These are phyloP conservation scores for Acacia concinna DNA, from an alignment of 331 rosid species.

Conservation along the genomic window DNA sequence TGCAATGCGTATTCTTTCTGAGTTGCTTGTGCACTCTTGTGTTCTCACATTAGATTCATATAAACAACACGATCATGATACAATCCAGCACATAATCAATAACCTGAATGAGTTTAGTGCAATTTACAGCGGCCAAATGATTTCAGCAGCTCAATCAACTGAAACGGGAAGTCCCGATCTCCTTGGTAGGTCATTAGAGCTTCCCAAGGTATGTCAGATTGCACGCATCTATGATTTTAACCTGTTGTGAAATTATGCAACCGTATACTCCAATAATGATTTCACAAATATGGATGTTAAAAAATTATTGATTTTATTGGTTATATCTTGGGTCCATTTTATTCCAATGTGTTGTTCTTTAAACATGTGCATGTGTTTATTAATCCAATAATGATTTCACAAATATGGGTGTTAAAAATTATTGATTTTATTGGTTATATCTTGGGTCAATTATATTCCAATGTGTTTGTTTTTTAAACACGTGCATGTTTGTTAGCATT, in stretches of 20 bases:
- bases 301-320: background rate
- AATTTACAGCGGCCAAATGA: constrained; percentile 31
- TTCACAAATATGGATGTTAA: background rate
- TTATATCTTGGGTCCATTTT: background rate
- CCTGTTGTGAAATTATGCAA: background rate
- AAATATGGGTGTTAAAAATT: background rate
- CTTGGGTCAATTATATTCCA: background rate
- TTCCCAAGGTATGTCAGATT: constrained; percentile 49
- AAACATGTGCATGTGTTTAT: constrained; percentile 33
- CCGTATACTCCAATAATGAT: background rate
- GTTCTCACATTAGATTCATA: constrained; percentile 36
- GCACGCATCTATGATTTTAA: constrained; percentile 17
- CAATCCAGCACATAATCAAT: constrained; percentile 47
- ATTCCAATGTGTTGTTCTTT: background rate
- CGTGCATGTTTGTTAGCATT: constrained; percentile 39
- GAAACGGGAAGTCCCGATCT: constrained; percentile 32
- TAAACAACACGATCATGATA: constrained; percentile 39
- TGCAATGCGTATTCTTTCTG: constrained; percentile 58
- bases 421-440: background rate
- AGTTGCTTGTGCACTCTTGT: constrained; percentile 50
- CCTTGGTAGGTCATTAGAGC: constrained; percentile 39
- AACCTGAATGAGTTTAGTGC: constrained; percentile 46
- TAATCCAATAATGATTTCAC: background rate
- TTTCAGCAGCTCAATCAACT: constrained; percentile 36
- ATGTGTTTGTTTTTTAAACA: constrained; percentile 14